Evolutionary conservation across 2,329 filamentous ascomycete species (phyloP).

Genomic region (Pseudogymnoascus sp.): DNA sequence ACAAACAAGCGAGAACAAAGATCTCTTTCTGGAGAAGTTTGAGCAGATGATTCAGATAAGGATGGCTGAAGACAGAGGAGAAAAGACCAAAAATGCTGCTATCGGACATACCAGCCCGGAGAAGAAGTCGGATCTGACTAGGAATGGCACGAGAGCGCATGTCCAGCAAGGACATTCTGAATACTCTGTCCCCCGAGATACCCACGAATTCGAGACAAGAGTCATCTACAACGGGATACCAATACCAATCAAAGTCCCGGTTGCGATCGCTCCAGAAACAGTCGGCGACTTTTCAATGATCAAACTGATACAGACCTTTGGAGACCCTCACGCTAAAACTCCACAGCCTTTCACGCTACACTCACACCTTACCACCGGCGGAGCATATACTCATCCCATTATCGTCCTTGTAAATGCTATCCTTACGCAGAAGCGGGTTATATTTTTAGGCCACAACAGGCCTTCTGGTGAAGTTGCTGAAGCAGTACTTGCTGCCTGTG

Average conservation of each 20-base stretch:
- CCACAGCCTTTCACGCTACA: constrained; percentile 81
- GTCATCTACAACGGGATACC: constrained; percentile 95
- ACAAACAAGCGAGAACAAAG: constrained; percentile 85
- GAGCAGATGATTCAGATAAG: constrained; percentile 86
- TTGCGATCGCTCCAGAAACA: constrained; percentile 86
- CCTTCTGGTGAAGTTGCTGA: constrained; percentile 95
- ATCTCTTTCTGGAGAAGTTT: constrained; percentile 96
- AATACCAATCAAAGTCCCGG: constrained; percentile 92
- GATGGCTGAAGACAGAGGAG: constrained; percentile 54
- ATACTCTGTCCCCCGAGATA: constrained; percentile 81
- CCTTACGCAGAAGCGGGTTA: constrained; percentile 89
- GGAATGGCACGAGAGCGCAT: constrained; percentile 56
- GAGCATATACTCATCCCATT: constrained; percentile 82
- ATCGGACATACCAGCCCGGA: constrained; percentile 39
- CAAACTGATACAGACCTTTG: constrained; percentile 94
- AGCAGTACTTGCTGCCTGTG: constrained; percentile 94
- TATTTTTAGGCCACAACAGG: constrained; percentile 91
- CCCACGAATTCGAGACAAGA: constrained; percentile 93
- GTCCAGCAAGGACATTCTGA: constrained; percentile 46
- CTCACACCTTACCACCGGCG: constrained; percentile 87
- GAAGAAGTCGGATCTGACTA: constrained; percentile 31
- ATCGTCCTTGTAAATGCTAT: constrained; percentile 92
- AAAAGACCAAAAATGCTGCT: constrained; percentile 31
- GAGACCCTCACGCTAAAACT: constrained; percentile 69
- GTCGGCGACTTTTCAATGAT: constrained; percentile 96